These are phyloP conservation scores for Truncatella angustata DNA, from an alignment of 2,329 filamentous ascomycete species.

Conservation along the genomic window DNA sequence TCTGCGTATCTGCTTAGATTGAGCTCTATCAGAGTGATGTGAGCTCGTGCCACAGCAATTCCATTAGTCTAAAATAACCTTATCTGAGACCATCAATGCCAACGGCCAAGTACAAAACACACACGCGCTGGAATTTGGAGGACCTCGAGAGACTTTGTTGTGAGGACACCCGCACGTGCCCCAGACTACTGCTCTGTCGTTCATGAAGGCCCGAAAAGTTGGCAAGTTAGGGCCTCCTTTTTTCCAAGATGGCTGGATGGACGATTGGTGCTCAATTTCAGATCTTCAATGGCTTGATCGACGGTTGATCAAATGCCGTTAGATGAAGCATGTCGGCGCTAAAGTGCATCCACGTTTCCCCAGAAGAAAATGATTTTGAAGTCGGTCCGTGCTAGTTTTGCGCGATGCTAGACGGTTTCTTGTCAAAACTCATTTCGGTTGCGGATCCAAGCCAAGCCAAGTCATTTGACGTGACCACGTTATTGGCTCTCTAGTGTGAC, in stretches of 20 bases:
- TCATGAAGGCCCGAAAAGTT: too few relatives aligned
- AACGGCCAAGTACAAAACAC: too few relatives aligned
- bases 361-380: background rate
- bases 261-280: background rate
- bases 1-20: background rate
- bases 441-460: background rate
- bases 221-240: background rate
- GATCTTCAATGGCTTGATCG: background rate
- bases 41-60: background rate
- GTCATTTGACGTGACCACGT: background rate
- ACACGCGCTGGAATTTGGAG: too few relatives aligned
- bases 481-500: background rate
- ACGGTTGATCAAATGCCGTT: constrained; percentile 1
- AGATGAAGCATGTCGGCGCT: background rate
- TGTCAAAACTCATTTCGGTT: constrained; percentile 4
- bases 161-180: too few relatives aligned
- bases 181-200: too few relatives aligned
- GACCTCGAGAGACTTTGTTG: too few relatives aligned
- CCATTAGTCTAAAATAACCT: constrained; percentile 4
- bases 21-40: background rate
- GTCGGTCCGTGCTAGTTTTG: background rate
- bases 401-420: background rate
- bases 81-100: constrained; percentile 1
- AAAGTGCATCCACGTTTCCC: background rate
- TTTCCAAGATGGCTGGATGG: too few relatives aligned